A percentile compares a stretch with the other conserved stretches of the same genome.
phyloP scores from a whole-genome alignment of 805 yeast genomes.

The Sugiyamaella qingdaonensis region DNA sequence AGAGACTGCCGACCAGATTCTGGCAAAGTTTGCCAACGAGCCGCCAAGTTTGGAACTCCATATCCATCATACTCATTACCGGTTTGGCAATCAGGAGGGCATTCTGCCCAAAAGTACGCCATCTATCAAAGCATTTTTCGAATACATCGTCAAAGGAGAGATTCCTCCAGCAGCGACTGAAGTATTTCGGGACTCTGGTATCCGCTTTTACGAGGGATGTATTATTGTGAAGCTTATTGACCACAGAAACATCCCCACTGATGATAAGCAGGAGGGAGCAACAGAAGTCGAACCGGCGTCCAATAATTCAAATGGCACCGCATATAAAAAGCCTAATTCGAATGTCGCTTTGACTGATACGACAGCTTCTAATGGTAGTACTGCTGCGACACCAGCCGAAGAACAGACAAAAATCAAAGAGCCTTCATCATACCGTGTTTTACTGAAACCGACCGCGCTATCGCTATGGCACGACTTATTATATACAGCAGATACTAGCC shows the following conservation, averaged over 20 bases:
- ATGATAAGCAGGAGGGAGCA: slow-evolving; percentile 1
- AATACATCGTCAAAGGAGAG: slow-evolving; percentile 72
- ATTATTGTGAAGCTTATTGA: slow-evolving; percentile 82
- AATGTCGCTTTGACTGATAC: neutral
- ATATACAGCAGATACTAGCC: slow-evolving; percentile 74
- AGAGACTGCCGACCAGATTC: slow-evolving; percentile 65
- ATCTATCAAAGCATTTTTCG: slow-evolving; percentile 67
- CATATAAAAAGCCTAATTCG: neutral
- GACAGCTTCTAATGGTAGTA: neutral
- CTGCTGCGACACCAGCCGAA: slow-evolving; percentile 9
- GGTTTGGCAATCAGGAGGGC: slow-evolving; percentile 89
- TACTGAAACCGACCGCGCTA: slow-evolving; percentile 74
- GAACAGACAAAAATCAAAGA: slow-evolving; percentile 31
- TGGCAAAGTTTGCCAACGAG: slow-evolving; percentile 69
- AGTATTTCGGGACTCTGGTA: slow-evolving; percentile 79
- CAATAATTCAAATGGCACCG: neutral
- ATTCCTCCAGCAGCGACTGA: slow-evolving; percentile 89
- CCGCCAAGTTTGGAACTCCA: slow-evolving; percentile 86
- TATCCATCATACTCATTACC: slow-evolving; percentile 84
- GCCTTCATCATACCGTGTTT: slow-evolving; percentile 72
- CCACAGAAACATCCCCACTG: slow-evolving; percentile 51
- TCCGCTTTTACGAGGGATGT: slow-evolving; percentile 85
- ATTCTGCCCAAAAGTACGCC: slow-evolving; percentile 77
- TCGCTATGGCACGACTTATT: slow-evolving; percentile 82
- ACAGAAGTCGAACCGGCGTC: neutral